Conservation (phyloP, 495 filamentous ascomycete genomes). For the Astrothelium subdiscretum region DNA sequence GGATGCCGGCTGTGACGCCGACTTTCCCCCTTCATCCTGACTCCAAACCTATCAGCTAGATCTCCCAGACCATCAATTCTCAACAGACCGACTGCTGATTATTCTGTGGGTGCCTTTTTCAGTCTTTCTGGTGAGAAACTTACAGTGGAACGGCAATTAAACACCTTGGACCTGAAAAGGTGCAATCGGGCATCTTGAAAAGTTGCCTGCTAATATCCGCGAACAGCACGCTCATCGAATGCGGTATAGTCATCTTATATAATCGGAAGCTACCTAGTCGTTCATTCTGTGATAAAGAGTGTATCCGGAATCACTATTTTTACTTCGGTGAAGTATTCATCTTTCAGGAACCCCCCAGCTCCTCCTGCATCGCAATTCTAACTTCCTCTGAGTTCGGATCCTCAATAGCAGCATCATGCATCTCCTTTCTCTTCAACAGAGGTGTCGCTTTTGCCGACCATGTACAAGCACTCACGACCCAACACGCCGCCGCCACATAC, state of each 20-base stretch:
- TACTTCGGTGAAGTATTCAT: background rate
- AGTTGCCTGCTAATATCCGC: background rate
- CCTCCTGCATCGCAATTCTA: background rate
- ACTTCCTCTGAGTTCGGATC: background rate
- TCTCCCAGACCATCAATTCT: no score
- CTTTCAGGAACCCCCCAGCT: background rate
- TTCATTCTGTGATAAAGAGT: background rate
- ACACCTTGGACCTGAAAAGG: no score
- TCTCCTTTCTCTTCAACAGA: constrained; percentile 1
- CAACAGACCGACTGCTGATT: no score
- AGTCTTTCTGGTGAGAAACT: no score
- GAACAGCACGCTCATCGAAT: background rate
- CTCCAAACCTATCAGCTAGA: no score
- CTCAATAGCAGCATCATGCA: constrained; percentile 2
- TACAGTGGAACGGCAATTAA: no score
- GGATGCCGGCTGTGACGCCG: no score
- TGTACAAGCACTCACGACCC: constrained; percentile 3
- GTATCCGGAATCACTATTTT: background rate
- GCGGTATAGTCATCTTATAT: background rate
- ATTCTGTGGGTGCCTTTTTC: no score
- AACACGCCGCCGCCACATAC: constrained; percentile 6
- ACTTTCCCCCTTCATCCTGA: no score
- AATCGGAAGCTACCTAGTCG: background rate
- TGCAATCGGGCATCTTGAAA: no score
- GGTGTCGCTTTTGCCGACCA: background rate